Evolutionary conservation across 1,284 basidiomycete genomes (phyloP).

Genomic region (Marasmius tenuissimus): DNA sequence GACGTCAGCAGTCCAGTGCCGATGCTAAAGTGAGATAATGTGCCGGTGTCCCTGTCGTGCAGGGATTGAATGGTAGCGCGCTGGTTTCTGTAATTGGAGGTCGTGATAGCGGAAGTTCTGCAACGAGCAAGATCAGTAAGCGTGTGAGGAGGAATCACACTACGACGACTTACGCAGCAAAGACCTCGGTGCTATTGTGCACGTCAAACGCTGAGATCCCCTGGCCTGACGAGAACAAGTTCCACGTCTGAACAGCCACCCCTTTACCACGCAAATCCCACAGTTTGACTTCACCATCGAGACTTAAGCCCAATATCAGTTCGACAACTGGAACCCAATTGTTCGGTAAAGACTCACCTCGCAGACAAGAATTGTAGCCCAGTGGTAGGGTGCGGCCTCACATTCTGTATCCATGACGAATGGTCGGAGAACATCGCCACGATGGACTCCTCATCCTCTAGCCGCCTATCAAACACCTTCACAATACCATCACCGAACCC

Average conservation of each 20-base stretch:
- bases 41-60: slow-evolving; percentile 26
- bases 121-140: slow-evolving; percentile 8
- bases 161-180: slow-evolving; percentile 72
- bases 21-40: slow-evolving; percentile 51
- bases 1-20: slow-evolving; percentile 53
- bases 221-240: slow-evolving; percentile 65
- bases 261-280: slow-evolving; percentile 87
- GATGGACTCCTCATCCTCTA: slow-evolving; percentile 84
- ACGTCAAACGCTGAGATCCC: slow-evolving; percentile 80
- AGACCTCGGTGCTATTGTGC: slow-evolving; percentile 83
- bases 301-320: slow-evolving; percentile 41
- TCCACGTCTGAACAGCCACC: slow-evolving; percentile 63
- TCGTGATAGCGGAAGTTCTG: slow-evolving; percentile 65
- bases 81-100: slow-evolving; percentile 63
- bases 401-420: slow-evolving; percentile 89
- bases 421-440: slow-evolving; percentile 85
- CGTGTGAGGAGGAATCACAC: slow-evolving; percentile 4
- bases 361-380: slow-evolving; percentile 85
- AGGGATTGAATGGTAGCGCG: slow-evolving; percentile 60
- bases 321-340: background rate
- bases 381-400: slow-evolving; percentile 80
- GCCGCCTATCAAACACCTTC: slow-evolving; percentile 88
- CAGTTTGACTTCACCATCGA: slow-evolving; percentile 88
- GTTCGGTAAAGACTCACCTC: slow-evolving; percentile 51
- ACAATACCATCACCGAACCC: slow-evolving; percentile 94